Percentiles rank a stretch among this genome's conserved stretches.
These are phyloP conservation scores for Leishmania arabica DNA, from an alignment of 208 protist genomes.

Conservation along the genomic window DNA sequence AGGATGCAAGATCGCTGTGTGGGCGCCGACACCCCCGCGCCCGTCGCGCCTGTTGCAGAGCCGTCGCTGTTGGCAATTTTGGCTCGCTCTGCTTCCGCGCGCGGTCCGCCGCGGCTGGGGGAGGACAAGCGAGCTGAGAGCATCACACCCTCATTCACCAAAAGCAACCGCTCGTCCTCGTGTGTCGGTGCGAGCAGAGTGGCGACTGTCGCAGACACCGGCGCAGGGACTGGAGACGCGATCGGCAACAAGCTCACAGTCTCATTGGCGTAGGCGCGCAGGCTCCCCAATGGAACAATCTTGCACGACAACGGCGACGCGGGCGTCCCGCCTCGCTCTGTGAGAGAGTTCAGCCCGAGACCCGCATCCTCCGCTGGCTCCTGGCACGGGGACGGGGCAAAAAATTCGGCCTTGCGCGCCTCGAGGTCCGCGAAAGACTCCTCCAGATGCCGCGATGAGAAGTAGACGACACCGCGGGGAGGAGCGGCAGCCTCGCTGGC, in stretches of 20 bases:
- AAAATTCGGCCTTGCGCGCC: constrained; percentile 7
- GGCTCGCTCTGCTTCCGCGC: not conserved
- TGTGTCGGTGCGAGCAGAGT: not conserved
- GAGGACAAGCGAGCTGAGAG: constrained; percentile 4
- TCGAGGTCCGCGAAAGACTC: constrained; percentile 23
- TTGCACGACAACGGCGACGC: not conserved
- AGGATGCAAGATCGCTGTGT: constrained; percentile 12
- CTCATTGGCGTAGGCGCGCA: constrained; percentile 17
- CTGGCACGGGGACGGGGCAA: constrained; percentile 6
- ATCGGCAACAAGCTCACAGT: constrained; percentile 18
- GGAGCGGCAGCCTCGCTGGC: not conserved
- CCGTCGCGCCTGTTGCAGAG: not conserved
- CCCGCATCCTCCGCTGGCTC: not conserved
- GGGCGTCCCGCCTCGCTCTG: not conserved
- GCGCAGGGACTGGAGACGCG: constrained; percentile 4
- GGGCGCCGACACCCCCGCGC: not conserved
- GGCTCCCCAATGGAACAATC: constrained; percentile 12
- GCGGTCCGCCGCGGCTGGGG: not conserved
- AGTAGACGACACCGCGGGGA: not conserved
- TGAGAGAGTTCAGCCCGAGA: not conserved
- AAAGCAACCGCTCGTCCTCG: not conserved
- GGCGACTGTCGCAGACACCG: not conserved
- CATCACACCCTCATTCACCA: not conserved
- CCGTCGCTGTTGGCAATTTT: not conserved
- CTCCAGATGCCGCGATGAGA: not conserved